Base-by-base conservation (phyloP, 345 rosid genomes). In the Eucalyptus erythrocorys region DNA sequence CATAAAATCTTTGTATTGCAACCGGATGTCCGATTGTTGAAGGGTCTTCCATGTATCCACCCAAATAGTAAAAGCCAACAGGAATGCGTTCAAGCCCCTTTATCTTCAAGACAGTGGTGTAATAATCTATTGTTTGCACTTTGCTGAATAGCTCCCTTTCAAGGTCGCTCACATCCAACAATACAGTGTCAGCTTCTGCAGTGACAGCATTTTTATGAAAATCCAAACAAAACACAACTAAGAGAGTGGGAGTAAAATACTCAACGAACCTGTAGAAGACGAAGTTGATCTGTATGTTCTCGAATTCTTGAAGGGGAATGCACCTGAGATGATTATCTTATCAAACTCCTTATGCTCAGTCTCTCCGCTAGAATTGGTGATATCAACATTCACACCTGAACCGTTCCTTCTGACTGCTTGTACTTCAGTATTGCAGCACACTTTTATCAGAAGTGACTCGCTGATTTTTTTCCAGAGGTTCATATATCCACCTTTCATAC, bases 31-130 rank as follows among this genome's bases (percentile, higher is more conserved):
- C 97, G 42, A 94, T 92, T 49, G 95, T 92, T 51, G 92, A 89
- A 88, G 97, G 96, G 89, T 95, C 95, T 8, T 94, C 94, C 94
- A 95, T 94, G 88, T 93, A 93, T 90, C 94, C 95, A n/a, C 92
- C 93, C 15, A 95, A 94, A 91, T 94, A 94, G 53, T 93, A 95
- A 84, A 95, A 95, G 48, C 97, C 96, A 10, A 92, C 86, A 57
- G 95, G 96, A 88, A 94, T 89, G 47, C 91, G 91, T 90, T 94
- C 94, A 9, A 95, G 90, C 66, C 97, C 95, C 90, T 90, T 92
- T 53, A 94, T 94, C 90, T 94, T 94, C 87, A 94, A 40, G 59
- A 91, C 94, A 13, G 96, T 95, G 37, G 97, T 94, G 91, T 94
- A 94, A 89, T 95, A 95, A 90, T 95, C 96, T 43, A 94, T 93